phyloP scores from a whole-genome alignment of 2,329 filamentous ascomycete genomes.

The Aspergillus caelatus region DNA sequence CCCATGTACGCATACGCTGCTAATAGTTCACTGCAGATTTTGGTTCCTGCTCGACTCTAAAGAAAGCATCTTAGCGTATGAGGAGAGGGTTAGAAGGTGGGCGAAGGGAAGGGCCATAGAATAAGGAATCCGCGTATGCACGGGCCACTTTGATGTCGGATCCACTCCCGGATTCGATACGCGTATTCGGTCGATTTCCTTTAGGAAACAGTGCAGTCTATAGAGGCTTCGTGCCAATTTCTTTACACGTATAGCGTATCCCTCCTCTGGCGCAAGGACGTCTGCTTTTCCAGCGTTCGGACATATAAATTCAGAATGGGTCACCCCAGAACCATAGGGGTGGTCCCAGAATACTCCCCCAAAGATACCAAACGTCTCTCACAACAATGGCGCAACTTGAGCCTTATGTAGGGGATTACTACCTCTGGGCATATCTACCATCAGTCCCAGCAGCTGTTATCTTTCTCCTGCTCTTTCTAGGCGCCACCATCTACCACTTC shows the following conservation, averaged over 20 bases:
- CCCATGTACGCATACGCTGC: neutral
- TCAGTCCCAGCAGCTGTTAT: conserved; percentile 27
- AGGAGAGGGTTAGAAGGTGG: neutral
- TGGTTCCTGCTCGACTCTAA: neutral
- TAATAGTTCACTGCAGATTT: neutral
- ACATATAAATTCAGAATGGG: neutral
- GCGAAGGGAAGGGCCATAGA: neutral
- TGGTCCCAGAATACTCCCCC: neutral
- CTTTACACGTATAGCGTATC: neutral
- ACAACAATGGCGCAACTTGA: conserved; percentile 23
- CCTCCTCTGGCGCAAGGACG: neutral
- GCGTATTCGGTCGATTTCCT: conserved; percentile 1
- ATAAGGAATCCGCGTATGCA: conserved; percentile 23
- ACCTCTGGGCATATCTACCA: conserved; percentile 33
- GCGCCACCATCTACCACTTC: conserved; percentile 25
- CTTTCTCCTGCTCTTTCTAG: conserved; percentile 32
- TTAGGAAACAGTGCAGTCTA: neutral
- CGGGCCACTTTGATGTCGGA: conserved; percentile 9
- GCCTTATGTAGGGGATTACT: conserved; percentile 21
- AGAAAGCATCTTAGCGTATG: neutral
- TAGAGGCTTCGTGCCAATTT: neutral
- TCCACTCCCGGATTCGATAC: conserved; percentile 13
- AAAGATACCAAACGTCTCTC: neutral
- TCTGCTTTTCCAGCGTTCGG: neutral
- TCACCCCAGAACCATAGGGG: neutral